phyloP scores from a whole-genome alignment of 1,284 basidiomycete genomes.

The Puccinia polysora region DNA sequence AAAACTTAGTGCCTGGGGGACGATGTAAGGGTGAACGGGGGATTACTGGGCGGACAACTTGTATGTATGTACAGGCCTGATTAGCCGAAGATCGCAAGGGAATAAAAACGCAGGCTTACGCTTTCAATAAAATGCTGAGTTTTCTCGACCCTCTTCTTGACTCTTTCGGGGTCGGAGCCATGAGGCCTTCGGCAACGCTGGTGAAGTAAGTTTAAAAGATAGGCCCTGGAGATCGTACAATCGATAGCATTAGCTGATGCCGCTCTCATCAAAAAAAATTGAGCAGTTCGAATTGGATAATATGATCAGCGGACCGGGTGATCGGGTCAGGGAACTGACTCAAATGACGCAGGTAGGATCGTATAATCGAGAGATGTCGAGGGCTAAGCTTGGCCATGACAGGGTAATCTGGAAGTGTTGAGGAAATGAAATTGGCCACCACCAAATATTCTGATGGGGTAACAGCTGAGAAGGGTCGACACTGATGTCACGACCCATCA shows the following conservation, averaged over 20 bases:
- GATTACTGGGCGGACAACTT: not conserved
- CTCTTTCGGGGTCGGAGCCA: conserved; percentile 18
- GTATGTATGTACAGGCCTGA: not conserved
- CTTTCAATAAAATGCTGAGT: conserved; percentile 21
- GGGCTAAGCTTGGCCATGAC: conserved; percentile 6
- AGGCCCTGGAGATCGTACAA: not conserved
- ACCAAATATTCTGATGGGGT: not conserved
- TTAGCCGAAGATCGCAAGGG: not conserved
- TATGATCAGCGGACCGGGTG: conserved; percentile 16
- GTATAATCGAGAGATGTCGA: conserved; percentile 3
- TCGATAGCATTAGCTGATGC: not conserved
- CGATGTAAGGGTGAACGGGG: not conserved
- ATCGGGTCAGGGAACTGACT: conserved; percentile 19
- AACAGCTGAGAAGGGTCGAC: not conserved
- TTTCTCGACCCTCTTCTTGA: conserved; percentile 24
- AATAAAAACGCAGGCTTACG: not conserved
- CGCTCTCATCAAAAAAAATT: not conserved
- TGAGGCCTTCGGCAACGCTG: conserved; percentile 29
- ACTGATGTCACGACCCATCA: too few relatives aligned
- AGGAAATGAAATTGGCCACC: too few relatives aligned
- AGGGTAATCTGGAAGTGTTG: too few relatives aligned
- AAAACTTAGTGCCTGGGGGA: not conserved
- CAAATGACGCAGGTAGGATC: conserved; percentile 30
- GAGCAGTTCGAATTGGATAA: not conserved
- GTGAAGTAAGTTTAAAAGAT: conserved; percentile 29